Percentiles rank a stretch among this genome's conserved stretches.
phyloP scores from a whole-genome alignment of 2,329 filamentous ascomycete genomes.

The Periconia sp. region DNA sequence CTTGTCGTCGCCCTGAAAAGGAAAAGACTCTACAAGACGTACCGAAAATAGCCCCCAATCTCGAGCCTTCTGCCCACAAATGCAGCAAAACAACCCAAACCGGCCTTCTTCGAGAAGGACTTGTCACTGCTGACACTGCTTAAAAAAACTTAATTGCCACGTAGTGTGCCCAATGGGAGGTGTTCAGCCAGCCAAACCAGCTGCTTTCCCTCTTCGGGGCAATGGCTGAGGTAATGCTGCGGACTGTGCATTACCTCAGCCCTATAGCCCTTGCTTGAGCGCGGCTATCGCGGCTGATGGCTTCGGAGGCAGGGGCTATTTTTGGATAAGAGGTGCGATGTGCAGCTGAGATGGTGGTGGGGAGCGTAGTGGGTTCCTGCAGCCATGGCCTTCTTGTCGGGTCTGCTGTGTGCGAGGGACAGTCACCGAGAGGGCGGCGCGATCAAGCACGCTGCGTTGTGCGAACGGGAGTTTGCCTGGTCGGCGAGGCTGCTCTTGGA shows the following conservation, averaged over 20 bases:
- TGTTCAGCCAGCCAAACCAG: constrained; percentile 4
- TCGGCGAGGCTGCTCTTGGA: not conserved
- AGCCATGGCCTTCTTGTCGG: constrained; percentile 12
- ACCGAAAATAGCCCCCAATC: constrained; percentile 18
- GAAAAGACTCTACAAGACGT: constrained; percentile 5
- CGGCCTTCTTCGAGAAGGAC: not conserved
- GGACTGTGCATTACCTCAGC: constrained; percentile 14
- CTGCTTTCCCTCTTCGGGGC: not conserved
- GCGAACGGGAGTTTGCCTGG: not conserved
- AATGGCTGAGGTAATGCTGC: constrained; percentile 14
- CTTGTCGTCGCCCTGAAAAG: not conserved
- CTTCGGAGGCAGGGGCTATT: constrained; percentile 8
- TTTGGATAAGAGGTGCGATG: constrained; percentile 8
- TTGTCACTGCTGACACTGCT: constrained; percentile 1
- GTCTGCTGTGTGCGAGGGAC: constrained; percentile 1
- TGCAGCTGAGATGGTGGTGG: constrained; percentile 4
- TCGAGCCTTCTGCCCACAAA: constrained; percentile 1
- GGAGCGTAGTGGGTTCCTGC: constrained; percentile 17
- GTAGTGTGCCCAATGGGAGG: too few species aligned
- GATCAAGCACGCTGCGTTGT: not conserved
- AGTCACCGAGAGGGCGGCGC: not conserved
- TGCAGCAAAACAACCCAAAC: constrained; percentile 12
- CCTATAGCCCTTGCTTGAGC: constrained; percentile 5
- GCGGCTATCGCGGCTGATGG: constrained; percentile 15
- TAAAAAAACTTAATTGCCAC: constrained; percentile 1